Base-by-base conservation (phyloP, 345 rosid species). In the Euphorbia peplus region DNA sequence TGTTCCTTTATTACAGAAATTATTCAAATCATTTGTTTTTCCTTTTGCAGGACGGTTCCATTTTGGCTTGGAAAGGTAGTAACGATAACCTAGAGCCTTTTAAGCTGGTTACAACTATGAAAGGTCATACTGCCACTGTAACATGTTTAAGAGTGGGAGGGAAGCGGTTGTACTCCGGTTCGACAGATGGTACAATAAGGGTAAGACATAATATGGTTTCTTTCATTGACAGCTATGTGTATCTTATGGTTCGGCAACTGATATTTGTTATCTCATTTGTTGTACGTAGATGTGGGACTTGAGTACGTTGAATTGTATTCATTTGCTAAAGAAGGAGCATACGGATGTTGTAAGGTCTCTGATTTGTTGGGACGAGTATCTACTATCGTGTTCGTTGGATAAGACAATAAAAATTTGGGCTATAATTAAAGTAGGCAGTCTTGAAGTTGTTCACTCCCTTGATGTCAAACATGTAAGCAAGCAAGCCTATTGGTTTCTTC, bases 351-450 rank as follows among this genome's bases (percentile, higher is more conserved):
- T 88, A 51, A 87, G 70, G 56, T 90, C 91, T 10, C 83, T 90
- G 35, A 51, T 90, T 54, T 82, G 88, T 70, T 90, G 88, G 83
- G 82, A 87, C 66, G 60, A 77, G 35, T 82, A 32, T 77, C 64
- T 90, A 62, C 5, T 86, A 16, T 90, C 90, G 0, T 81, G 88
- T 69, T 88, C 92, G 9, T 69, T 87, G 70, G 96, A 90, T 70
- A 29, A 60, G 57, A 87, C 84, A 8, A 64, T 84, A 22, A 84
- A 81, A 73, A 79, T 84, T 41, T 87, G 92, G 95, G 76, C 54
- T 65, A 60, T 65, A n/a, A 66, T 70, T 61, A 79, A 73, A 46
- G 37, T 64, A 25, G 83, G 73, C n/a, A 66, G 8, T 42, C 6
- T 72, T 42, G 42, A 64, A 50, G 70, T 72, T 26, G 50, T 32